These are phyloP conservation scores for Salix brachista DNA, from an alignment of 345 rosid species.

Conservation along the genomic window DNA sequence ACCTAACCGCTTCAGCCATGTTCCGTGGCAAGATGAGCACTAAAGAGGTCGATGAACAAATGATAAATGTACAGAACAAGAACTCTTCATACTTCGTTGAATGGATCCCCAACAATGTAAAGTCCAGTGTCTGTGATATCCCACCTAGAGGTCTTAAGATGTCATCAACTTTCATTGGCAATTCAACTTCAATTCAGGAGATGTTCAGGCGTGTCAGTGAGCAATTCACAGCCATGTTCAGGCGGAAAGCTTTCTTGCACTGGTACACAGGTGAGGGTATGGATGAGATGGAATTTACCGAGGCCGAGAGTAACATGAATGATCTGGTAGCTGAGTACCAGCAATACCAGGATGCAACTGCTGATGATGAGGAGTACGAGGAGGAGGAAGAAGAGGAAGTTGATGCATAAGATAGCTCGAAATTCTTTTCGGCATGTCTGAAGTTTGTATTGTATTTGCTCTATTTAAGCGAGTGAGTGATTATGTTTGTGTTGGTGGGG, in stretches of 20 bases:
- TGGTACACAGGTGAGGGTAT: constrained; percentile 24
- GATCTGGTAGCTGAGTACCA: constrained; percentile 26
- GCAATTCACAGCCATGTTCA: constrained; percentile 26
- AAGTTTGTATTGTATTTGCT: constrained; percentile 12
- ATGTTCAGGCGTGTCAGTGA: constrained; percentile 29
- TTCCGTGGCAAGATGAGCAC: constrained; percentile 30
- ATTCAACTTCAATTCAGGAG: constrained; percentile 24
- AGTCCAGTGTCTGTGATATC: constrained; percentile 27
- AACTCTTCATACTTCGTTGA: constrained; percentile 30
- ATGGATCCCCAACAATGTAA: constrained; percentile 25
- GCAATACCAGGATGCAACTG: constrained; percentile 28
- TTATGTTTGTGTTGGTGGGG: not conserved
- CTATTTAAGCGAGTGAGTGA: constrained; percentile 11
- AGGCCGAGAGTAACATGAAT: constrained; percentile 25
- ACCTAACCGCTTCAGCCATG: constrained; percentile 27
- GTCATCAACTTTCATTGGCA: constrained; percentile 23
- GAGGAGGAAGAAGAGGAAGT: constrained; percentile 18
- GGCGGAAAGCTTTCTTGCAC: constrained; percentile 30
- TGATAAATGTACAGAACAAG: constrained; percentile 29
- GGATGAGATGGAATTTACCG: constrained; percentile 24
- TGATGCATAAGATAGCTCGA: constrained; percentile 3
- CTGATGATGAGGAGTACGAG: constrained; percentile 20
- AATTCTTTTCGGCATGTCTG: not conserved
- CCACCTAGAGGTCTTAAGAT: constrained; percentile 24
- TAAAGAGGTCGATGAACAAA: constrained; percentile 24